These are phyloP conservation scores for Ophiostoma sp. DNA, from an alignment of 2,329 filamentous ascomycete species.

Conservation along the genomic window DNA sequence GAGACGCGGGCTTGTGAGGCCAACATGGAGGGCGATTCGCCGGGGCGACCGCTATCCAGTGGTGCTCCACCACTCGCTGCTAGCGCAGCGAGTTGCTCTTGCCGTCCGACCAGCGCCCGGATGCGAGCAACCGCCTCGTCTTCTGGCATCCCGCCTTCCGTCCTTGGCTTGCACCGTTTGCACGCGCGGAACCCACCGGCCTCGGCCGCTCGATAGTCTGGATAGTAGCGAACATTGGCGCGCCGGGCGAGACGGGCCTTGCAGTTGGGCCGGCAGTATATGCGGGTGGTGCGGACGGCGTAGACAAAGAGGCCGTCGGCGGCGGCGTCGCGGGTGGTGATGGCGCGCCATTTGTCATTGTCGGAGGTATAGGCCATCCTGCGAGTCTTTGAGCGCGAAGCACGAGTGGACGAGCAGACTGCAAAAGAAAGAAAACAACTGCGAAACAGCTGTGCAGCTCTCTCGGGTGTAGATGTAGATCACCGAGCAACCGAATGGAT, in stretches of 20 bases:
- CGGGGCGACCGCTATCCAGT: slow-evolving; percentile 27
- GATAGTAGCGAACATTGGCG: slow-evolving; percentile 60
- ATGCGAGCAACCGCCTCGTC: slow-evolving; percentile 47
- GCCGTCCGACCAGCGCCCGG: slow-evolving; percentile 34
- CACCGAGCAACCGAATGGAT: too few relatives aligned
- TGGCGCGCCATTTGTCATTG: slow-evolving; percentile 40
- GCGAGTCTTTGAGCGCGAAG: not conserved
- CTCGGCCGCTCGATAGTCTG: slow-evolving; percentile 46
- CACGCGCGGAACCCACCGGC: slow-evolving; percentile 55
- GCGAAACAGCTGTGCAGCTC: not conserved
- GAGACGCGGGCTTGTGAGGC: slow-evolving; percentile 54
- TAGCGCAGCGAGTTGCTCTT: slow-evolving; percentile 30
- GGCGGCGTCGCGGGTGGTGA: slow-evolving; percentile 38
- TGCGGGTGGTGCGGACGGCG: slow-evolving; percentile 46
- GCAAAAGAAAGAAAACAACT: not conserved
- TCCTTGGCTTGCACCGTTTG: slow-evolving; percentile 55
- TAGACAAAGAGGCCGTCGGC: slow-evolving; percentile 47
- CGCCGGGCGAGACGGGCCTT: slow-evolving; percentile 60
- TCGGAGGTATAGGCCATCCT: slow-evolving; percentile 29
- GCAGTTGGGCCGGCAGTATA: slow-evolving; percentile 63
- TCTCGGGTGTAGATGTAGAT: too few relatives aligned
- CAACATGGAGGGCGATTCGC: slow-evolving; percentile 37
- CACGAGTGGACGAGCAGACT: not conserved
- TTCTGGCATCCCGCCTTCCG: slow-evolving; percentile 43
- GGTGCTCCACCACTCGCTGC: not conserved